Evolutionary conservation across 352 stramenopile genomes (phyloP), one percentile per base, ranked within the genome.

Genomic region (Phytophthora cryptogea): DNA sequence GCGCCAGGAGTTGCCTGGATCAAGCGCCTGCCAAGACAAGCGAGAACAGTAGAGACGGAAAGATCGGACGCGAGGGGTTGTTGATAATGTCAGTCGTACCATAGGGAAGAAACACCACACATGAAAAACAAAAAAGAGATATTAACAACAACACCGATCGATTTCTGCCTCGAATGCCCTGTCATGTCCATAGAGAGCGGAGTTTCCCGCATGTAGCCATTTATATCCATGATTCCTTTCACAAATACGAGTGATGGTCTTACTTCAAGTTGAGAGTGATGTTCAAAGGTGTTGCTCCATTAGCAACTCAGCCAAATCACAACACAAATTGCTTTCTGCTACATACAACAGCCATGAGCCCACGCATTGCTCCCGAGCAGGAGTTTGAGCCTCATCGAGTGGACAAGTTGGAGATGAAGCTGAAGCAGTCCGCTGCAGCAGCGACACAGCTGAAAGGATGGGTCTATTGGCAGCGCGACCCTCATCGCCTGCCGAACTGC

Each of bases 401-500:
- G 20, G 28, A 57, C 37, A 27, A 4, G 28, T 8, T 65, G 32
- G 23, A 65, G 41, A 32, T 47, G 13, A 47, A 41, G 33, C 10
- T 54, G 47, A 43, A 42, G 33, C 32, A 49, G 8, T 49, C 37
- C 4, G 16, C 50, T 28, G 35, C 17, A 8, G 6, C 49, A 17
- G 26, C 35, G 32, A 10, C 27, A 11, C 46, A 46, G 20, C 35
- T 73, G 30, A 48, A 17, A 28, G 75, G 70, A 33, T 88, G 77
- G 80, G 68, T 89, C 48, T 88, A 88, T 58, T 89, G 80, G 80
- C 75, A 88, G 59, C 77, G 80, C 17, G 73, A 88, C 40, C 64
- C 64, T 13, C 33, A 17, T 11, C 36, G 51, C 54, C 71, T 78
- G 36, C 61, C 59, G 27, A 17, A 74, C 52, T 86, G 79, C 63